These are phyloP conservation scores for Hypoxylon sp. DNA, from an alignment of 2,329 filamentous ascomycete genomes.

Conservation along the genomic window DNA sequence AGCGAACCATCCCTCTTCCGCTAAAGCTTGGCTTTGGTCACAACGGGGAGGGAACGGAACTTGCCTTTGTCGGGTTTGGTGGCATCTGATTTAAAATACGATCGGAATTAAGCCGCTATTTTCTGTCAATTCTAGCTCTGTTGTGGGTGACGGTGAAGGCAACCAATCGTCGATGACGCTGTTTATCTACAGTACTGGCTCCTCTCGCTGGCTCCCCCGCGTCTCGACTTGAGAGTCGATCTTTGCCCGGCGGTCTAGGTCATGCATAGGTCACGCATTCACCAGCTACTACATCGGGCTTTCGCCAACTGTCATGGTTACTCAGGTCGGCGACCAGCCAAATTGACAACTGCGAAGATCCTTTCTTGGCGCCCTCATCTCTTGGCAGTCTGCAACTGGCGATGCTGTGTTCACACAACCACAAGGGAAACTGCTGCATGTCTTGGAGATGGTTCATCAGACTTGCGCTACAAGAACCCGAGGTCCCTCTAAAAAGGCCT, in stretches of 20 bases:
- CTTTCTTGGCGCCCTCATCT: conserved; percentile 46
- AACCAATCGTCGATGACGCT: conserved; percentile 36
- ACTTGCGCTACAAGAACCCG: conserved; percentile 38
- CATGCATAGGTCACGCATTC: conserved; percentile 45
- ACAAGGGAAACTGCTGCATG: conserved; percentile 44
- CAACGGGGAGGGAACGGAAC: conserved; percentile 37
- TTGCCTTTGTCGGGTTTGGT: conserved; percentile 34
- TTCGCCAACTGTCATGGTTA: conserved; percentile 45
- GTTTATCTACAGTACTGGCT: conserved; percentile 20
- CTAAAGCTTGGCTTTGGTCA: conserved; percentile 40
- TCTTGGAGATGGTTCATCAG: conserved; percentile 47
- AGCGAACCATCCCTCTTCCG: conserved; percentile 34
- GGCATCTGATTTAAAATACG: conserved; percentile 23
- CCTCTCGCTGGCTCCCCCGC: conserved; percentile 31
- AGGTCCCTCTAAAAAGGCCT: conserved; percentile 30
- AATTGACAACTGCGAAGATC: conserved; percentile 48
- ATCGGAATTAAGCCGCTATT: conserved; percentile 39
- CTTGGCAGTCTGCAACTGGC: conserved; percentile 40
- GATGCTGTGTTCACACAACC: conserved; percentile 43
- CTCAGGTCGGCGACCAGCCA: conserved; percentile 49
- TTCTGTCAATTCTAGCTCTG: conserved; percentile 16
- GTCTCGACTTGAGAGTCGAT: conserved; percentile 39
- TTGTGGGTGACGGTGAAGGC: conserved; percentile 31
- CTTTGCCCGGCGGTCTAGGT: conserved; percentile 42
- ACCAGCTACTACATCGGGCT: conserved; percentile 45